These are phyloP conservation scores for Neonectria sp. DNA, from an alignment of 2,329 filamentous ascomycete species.

Conservation along the genomic window DNA sequence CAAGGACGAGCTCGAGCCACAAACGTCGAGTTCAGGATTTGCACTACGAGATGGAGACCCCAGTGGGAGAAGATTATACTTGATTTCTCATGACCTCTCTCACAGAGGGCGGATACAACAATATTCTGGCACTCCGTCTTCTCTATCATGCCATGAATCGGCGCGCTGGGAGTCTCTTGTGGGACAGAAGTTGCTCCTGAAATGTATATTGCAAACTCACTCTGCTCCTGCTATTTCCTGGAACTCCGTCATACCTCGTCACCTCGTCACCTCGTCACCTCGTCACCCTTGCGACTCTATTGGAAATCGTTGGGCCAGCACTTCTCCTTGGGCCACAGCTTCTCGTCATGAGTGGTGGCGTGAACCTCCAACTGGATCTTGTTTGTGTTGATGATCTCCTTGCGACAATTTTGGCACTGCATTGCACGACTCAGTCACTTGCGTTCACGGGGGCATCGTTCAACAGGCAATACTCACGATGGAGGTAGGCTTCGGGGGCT, in stretches of 20 bases:
- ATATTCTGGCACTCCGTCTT: too few relatives aligned
- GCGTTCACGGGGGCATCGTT: neutral
- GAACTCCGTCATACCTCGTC: neutral
- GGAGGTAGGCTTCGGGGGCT: slow-evolving; percentile 62
- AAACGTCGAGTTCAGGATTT: too few relatives aligned
- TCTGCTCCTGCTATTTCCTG: neutral
- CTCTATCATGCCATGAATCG: neutral
- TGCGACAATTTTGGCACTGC: slow-evolving; percentile 66
- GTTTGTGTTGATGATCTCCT: slow-evolving; percentile 67
- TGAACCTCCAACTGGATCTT: slow-evolving; percentile 67
- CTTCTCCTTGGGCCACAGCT: slow-evolving; percentile 70
- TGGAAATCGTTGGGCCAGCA: slow-evolving; percentile 68
- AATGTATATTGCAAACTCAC: neutral
- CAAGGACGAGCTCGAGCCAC: too few relatives aligned
- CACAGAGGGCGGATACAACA: too few relatives aligned
- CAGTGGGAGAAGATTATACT: too few relatives aligned
- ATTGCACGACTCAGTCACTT: slow-evolving; percentile 14
- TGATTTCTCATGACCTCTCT: too few relatives aligned
- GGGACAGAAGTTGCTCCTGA: neutral
- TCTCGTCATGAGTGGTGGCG: slow-evolving; percentile 64
- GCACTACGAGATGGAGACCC: too few relatives aligned
- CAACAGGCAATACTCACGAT: slow-evolving; percentile 34
- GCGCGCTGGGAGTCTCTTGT: neutral
- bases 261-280: neutral
- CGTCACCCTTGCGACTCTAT: neutral